Evolutionary conservation across 805 yeast genomes (phyloP).

Genomic region (Lipomyces yamadae): DNA sequence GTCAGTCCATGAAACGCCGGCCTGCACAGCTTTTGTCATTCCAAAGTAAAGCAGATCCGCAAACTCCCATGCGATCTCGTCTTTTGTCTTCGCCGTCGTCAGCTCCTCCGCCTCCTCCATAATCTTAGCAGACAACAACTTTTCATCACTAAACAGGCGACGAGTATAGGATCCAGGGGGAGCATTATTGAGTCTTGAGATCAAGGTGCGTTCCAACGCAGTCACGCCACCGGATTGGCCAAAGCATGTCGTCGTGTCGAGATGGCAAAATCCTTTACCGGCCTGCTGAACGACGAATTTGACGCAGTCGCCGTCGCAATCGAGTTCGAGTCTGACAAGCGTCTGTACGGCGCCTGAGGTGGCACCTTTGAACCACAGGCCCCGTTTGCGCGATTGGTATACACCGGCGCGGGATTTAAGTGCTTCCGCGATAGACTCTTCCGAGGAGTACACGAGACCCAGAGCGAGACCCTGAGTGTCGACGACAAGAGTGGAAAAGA

Average conservation of each 20-base stretch:
- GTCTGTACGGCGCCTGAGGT: conserved; percentile 95
- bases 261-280: conserved; percentile 93
- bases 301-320: conserved; percentile 92
- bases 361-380: conserved; percentile 94
- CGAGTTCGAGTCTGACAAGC: conserved; percentile 67
- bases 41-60: conserved; percentile 85
- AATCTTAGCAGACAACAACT: conserved; percentile 80
- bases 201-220: conserved; percentile 68
- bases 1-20: conserved; percentile 79
- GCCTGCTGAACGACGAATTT: conserved; percentile 83
- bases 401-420: conserved; percentile 83
- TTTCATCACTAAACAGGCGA: conserved; percentile 79
- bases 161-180: conserved; percentile 95
- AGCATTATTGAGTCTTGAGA: conserved; percentile 65
- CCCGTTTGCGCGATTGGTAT: conserved; percentile 87
- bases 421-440: conserved; percentile 79
- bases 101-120: conserved; percentile 96
- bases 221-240: conserved; percentile 69
- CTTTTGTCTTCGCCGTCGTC: conserved; percentile 73
- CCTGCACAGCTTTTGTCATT: conserved; percentile 65
- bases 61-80: conserved; percentile 92
- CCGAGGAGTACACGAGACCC: conserved; percentile 90
- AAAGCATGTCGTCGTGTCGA: conserved; percentile 80
- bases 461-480: conserved; percentile 70
- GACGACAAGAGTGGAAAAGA: conserved; percentile 82